Evolutionary conservation across 2,329 filamentous ascomycete genomes (phyloP).

Genomic region (Geosmithia flava): DNA sequence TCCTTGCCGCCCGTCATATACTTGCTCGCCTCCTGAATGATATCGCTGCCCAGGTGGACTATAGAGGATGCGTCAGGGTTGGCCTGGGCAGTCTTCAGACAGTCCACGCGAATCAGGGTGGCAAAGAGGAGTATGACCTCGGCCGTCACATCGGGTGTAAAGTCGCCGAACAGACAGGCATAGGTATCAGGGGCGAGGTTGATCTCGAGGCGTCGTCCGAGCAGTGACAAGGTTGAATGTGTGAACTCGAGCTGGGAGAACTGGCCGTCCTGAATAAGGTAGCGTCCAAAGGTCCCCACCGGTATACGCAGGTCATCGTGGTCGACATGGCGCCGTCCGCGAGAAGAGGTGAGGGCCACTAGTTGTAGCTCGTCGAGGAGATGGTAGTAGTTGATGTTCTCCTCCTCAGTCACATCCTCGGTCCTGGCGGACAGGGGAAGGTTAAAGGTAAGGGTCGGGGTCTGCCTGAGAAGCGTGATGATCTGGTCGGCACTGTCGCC

Average conservation of each 20-base stretch:
- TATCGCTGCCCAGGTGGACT: constrained; percentile 19
- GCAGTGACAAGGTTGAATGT: constrained; percentile 68
- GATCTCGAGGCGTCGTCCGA: constrained; percentile 65
- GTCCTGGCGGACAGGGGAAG: constrained; percentile 58
- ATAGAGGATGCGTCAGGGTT: constrained; percentile 15
- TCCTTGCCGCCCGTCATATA: constrained; percentile 51
- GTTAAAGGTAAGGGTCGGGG: constrained; percentile 64
- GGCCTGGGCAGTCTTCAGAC: constrained; percentile 19
- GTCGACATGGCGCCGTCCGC: constrained; percentile 28
- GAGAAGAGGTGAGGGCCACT: constrained; percentile 36
- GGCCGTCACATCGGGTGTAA: constrained; percentile 49
- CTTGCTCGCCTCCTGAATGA: constrained; percentile 44
- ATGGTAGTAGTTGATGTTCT: constrained; percentile 57
- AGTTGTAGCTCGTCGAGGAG: constrained; percentile 53
- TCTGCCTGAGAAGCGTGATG: constrained; percentile 51
- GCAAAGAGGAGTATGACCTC: constrained; percentile 67
- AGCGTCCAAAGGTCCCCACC: constrained; percentile 52
- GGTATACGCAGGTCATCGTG: constrained; percentile 50
- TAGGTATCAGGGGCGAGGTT: constrained; percentile 46
- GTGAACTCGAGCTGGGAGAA: constrained; percentile 65
- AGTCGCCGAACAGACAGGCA: constrained; percentile 35
- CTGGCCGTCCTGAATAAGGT: constrained; percentile 67
- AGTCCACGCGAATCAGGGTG: constrained; percentile 48
- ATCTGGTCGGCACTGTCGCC: constrained; percentile 36
- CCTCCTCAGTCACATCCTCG: not conserved